phyloP scores from a whole-genome alignment of 2,329 filamentous ascomycete species.

The Penicillium brevicompactum region DNA sequence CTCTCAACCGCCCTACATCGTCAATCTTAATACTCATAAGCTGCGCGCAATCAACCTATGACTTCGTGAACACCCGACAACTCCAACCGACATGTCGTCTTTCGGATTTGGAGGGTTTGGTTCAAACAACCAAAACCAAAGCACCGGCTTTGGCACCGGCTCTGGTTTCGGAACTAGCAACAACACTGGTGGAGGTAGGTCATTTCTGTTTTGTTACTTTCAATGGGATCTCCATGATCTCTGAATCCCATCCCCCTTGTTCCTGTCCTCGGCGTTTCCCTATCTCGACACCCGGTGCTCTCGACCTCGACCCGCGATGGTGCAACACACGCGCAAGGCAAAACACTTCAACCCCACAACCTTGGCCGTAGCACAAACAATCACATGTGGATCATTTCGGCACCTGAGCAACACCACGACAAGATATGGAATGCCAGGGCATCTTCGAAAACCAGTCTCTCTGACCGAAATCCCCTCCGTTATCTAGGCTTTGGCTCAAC shows the following conservation, averaged over 20 bases:
- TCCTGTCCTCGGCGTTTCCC: constrained; percentile 18
- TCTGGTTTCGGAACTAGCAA: constrained; percentile 36
- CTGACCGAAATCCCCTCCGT: constrained; percentile 41
- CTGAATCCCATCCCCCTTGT: constrained; percentile 6
- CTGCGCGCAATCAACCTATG: constrained; percentile 29
- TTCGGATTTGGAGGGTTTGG: constrained; percentile 61
- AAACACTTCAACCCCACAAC: constrained; percentile 11
- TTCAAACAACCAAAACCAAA: constrained; percentile 56
- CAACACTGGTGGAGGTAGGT: constrained; percentile 42
- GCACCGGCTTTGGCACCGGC: constrained; percentile 42
- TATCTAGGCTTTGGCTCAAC: constrained; percentile 46
- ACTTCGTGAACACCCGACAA: constrained; percentile 28
- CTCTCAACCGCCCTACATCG: background rate
- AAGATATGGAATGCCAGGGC: constrained; percentile 33
- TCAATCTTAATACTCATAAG: constrained; percentile 2
- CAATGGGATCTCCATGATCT: constrained; percentile 3
- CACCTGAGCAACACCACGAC: constrained; percentile 30
- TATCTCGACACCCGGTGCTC: constrained; percentile 27
- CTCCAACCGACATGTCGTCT: constrained; percentile 38
- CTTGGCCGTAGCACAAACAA: constrained; percentile 16
- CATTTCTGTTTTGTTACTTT: constrained; percentile 10
- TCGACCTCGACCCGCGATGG: constrained; percentile 33
- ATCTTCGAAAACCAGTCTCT: constrained; percentile 36
- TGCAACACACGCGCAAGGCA: constrained; percentile 25
- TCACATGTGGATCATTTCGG: constrained; percentile 26